Conservation (phyloP, 441 rosid species). For the Mallotus japonicus region DNA sequence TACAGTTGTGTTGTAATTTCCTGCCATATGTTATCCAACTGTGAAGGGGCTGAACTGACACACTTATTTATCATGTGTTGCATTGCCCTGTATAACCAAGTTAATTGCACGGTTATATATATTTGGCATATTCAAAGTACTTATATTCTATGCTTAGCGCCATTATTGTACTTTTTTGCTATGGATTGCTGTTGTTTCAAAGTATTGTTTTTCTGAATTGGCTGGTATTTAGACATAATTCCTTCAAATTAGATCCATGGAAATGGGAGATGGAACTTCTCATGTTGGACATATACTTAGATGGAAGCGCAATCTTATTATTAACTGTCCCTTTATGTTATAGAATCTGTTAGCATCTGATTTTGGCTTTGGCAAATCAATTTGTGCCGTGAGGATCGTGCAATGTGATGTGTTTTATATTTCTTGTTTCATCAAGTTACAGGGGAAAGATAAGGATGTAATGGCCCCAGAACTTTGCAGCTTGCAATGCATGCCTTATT, state of each 20-base stretch:
- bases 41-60: not conserved
- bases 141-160: not conserved
- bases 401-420: not conserved
- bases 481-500: too few relatives aligned
- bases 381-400: not conserved
- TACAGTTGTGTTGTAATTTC: constrained; percentile 12
- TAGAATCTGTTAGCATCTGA: not conserved
- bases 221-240: not conserved
- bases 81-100: not conserved
- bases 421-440: too few relatives aligned
- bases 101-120: constrained; percentile 2
- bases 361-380: not conserved
- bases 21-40: constrained; percentile 1
- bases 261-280: not conserved
- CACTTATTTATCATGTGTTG: not conserved
- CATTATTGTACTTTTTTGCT: not conserved
- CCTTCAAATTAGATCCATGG: not conserved
- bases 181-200: not conserved
- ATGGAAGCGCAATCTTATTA: not conserved
- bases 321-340: not conserved
- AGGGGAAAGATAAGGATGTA: too few relatives aligned
- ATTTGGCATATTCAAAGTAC: not conserved
- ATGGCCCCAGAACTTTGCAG: too few relatives aligned
- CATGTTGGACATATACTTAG: not conserved
- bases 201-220: not conserved